These are phyloP conservation scores for Xylaria scruposa DNA, from an alignment of 495 filamentous ascomycete genomes.

Conservation along the genomic window DNA sequence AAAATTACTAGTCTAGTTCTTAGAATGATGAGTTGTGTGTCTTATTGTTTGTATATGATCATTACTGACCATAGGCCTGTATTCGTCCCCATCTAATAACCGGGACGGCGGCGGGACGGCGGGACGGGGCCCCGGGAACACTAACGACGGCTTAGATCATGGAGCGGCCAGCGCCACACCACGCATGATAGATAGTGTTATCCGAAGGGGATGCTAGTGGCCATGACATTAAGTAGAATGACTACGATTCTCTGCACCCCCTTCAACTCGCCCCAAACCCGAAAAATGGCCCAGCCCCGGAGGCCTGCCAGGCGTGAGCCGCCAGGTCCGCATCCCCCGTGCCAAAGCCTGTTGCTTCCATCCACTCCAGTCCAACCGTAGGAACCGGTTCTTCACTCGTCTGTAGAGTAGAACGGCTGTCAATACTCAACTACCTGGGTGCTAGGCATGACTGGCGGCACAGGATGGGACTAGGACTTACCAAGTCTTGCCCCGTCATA, in stretches of 20 bases:
- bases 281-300: not conserved
- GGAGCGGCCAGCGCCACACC: not conserved
- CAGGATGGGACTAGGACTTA: not conserved
- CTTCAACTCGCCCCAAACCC: conserved; percentile 8
- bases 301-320: not conserved
- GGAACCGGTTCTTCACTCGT: not conserved
- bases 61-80: too few relatives aligned
- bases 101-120: not conserved
- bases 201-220: not conserved
- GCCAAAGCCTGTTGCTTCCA: not conserved
- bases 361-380: not conserved
- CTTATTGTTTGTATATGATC: not conserved
- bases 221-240: not conserved
- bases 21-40: not conserved
- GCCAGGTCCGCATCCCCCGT: not conserved
- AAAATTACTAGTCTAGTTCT: not conserved
- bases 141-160: not conserved
- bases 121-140: not conserved
- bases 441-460: not conserved
- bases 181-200: not conserved
- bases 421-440: not conserved
- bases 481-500: not conserved
- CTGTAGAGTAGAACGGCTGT: not conserved
- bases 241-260: not conserved
- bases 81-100: not conserved